phyloP scores from a whole-genome alignment of 2,329 filamentous ascomycete species.

The Cordyceps pruinosa region DNA sequence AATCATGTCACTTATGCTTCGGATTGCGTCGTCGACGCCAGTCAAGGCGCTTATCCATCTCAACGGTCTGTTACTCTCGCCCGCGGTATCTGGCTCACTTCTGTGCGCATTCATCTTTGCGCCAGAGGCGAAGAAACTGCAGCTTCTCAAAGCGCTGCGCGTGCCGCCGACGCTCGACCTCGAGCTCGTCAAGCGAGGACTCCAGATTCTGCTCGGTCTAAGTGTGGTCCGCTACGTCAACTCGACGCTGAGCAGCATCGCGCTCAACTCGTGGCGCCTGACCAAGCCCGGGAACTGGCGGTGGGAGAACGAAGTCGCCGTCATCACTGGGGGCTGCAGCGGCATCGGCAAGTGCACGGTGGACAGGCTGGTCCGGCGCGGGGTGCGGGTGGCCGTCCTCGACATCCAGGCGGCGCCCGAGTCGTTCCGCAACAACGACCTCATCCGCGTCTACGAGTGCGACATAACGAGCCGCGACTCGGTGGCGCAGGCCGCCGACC shows the following conservation, averaged over 20 bases:
- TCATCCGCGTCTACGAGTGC: constrained; percentile 57
- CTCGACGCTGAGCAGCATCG: constrained; percentile 13
- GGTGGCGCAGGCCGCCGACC: constrained; percentile 40
- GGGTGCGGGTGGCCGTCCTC: constrained; percentile 60
- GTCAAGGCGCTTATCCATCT: too few species aligned
- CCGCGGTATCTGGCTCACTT: too few species aligned
- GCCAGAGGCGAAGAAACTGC: too few species aligned
- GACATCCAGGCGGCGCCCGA: constrained; percentile 40
- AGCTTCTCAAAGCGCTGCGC: too few species aligned
- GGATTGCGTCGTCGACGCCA: too few species aligned
- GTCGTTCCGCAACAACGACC: constrained; percentile 21
- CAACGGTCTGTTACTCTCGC: too few species aligned
- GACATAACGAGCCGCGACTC: constrained; percentile 52
- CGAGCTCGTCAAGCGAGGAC: constrained; percentile 1
- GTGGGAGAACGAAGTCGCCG: constrained; percentile 36
- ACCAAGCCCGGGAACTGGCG: constrained; percentile 14
- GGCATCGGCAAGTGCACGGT: constrained; percentile 62
- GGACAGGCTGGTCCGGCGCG: constrained; percentile 48
- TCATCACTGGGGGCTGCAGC: constrained; percentile 65
- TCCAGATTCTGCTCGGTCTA: constrained; percentile 13
- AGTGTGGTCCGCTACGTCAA: constrained; percentile 13
- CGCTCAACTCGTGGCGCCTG: constrained; percentile 15
- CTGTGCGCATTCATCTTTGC: too few species aligned
- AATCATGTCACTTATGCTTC: too few species aligned
- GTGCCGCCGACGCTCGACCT: too few species aligned